Evolutionary conservation across 2,329 filamentous ascomycete species (phyloP), one percentile per base, ranked within the genome.

Genomic region (Teratosphaeria zuluensis): DNA sequence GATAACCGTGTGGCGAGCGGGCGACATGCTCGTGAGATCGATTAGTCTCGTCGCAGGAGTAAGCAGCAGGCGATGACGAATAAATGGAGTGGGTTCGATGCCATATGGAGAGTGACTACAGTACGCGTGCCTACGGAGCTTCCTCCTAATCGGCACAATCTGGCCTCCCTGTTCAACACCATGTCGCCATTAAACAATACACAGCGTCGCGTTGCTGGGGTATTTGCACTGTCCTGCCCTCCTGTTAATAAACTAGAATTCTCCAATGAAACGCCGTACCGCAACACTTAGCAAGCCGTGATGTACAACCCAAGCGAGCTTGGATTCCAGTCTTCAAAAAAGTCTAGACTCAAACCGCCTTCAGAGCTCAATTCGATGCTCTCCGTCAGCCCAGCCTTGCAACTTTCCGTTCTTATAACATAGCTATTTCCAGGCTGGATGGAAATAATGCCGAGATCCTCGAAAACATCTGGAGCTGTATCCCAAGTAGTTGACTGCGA

Each of bases 401-500:
- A 63, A 11, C 21, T 19, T 9, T 53, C 58, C 28, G 55, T 54
- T 16, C 46, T 46, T n/a, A 63, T 56, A 12, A 60, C 58, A 42
- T 58, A 62, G 54, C 58, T 53, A 52, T 60, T 60, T 19, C 58
- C 62, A 24, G 60, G 30, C 19, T 14, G 1, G 31, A 61, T 24
- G 21, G 19, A 32, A 14, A 55, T 33, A 38, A 19, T 56, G 53
- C 53, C 55, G 6, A 62, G 51, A 9, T 60, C 48, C 16, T 48
- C 56, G 4, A 35, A 32, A 46, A 51, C 60, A 24, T 21, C 51
- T 32, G 64, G 61, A 31, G 53, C 30, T 53, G 59, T 68, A 58
- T 61, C 56, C 56, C 63, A 70, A 46, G 62, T 69, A 2, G 67
- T 68, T 51, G 52, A 21, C 56, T 64, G 28, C 33, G 55, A 55